Base-by-base conservation (phyloP, 1,139 yeast genomes). In the Neolecta irregularis region DNA sequence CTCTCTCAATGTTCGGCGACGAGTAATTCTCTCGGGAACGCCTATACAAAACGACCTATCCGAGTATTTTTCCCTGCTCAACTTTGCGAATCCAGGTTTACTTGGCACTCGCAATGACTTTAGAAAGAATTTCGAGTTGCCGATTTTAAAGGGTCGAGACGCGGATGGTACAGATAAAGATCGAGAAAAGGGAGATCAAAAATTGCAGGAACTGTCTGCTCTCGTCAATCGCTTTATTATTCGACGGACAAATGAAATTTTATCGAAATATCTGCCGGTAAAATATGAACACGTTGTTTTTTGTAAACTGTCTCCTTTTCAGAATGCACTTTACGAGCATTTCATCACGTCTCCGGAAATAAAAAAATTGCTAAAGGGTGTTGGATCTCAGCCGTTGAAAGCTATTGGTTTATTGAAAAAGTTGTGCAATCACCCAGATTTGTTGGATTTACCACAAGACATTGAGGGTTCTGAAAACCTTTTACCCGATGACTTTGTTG, bases 1-100 rank as follows among this genome's bases (percentile, higher is more conserved):
- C 51, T 71, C 88, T 9, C 64, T 88, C 37, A 71, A 75, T 37
- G 88, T 93, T 52, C 74, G 75, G 35, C 63, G 98, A 49, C 67
- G 99, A 45, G 95, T 88, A 6, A 88, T 88, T 44, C 60, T 88
- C 24, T 81, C 95, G 0, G 99, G 99, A 33, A 88, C 99, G 0
- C 99, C 99, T 0, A 88, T 88, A 44, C 99, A 88, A 54, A 88
- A 88, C 52, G 98, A 91, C 60, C 62, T 88, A 30, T 77, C 94
- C 1, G 99, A 88, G 56, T 88, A 88, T 56, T 91, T 85, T 52
- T 81, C 98, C 0, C 61, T 88, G 38, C 61, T 91, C 41, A 80
- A 76, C 48, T 88, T 88, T 61, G 93, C 96, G 6, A 88, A 88
- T 51, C 99, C 99, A 0, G 94, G 94, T 1, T 66, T 81, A 34